Percentiles rank a stretch among this genome's conserved stretches.
phyloP scores from a whole-genome alignment of 805 yeast genomes.

The Isabelozyma rhagii region DNA sequence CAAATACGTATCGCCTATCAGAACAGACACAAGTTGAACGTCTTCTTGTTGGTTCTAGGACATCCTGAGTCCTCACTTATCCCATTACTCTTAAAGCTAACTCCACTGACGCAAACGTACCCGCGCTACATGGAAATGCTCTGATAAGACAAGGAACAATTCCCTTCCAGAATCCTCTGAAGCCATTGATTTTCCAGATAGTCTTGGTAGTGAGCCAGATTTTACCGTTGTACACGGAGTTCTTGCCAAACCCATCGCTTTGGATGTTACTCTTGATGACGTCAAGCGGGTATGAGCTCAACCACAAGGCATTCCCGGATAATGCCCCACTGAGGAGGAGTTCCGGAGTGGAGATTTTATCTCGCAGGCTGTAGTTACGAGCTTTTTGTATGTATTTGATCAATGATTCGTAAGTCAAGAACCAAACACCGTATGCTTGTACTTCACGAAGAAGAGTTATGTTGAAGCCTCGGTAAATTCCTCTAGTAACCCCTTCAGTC shows the following conservation, averaged over 20 bases:
- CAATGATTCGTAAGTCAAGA: constrained; percentile 58
- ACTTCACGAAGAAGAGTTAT: constrained; percentile 57
- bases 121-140: constrained; percentile 68
- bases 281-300: constrained; percentile 51
- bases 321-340: constrained; percentile 56
- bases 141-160: constrained; percentile 56
- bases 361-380: constrained; percentile 37
- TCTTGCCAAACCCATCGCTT: constrained; percentile 49
- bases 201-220: constrained; percentile 30
- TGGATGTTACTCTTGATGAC: constrained; percentile 51
- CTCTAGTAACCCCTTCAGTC: constrained; percentile 41
- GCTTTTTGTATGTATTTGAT: constrained; percentile 36
- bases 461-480: constrained; percentile 52
- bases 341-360: constrained; percentile 53
- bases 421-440: constrained; percentile 80
- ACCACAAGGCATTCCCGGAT: constrained; percentile 70
- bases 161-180: constrained; percentile 60
- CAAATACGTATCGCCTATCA: too few species aligned
- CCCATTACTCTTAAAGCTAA: constrained; percentile 57
- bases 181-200: constrained; percentile 43
- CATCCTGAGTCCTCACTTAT: constrained; percentile 12
- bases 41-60: too few species aligned
- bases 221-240: constrained; percentile 42
- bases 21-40: too few species aligned
- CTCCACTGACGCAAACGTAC: constrained; percentile 77